Conservation (phyloP, 768 basidiomycete genomes). For the Lepiota brunneoincarnata region DNA sequence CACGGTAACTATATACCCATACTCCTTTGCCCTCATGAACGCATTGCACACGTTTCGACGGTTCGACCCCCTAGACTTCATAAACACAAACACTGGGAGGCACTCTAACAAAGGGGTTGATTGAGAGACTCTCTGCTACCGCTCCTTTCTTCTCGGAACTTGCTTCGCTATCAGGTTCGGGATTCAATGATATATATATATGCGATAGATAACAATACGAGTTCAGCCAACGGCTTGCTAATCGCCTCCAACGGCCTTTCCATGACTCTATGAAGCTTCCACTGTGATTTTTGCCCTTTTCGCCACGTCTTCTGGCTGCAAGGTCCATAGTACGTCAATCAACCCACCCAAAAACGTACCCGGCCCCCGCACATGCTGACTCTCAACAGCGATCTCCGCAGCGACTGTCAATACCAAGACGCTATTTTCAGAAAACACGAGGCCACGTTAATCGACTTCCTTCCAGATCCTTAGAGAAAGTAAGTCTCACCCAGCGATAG, state of each 20-base stretch:
- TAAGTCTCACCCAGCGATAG: constrained; percentile 70
- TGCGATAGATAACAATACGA: too few species aligned
- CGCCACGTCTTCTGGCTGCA: constrained; percentile 30
- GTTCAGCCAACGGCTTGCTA: too few species aligned
- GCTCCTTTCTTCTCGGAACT: background rate
- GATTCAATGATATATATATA: too few species aligned
- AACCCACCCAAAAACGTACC: constrained; percentile 65
- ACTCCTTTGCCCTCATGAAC: too few species aligned
- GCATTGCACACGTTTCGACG: too few species aligned
- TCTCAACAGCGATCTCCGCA: constrained; percentile 53
- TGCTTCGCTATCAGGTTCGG: background rate
- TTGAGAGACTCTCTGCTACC: background rate
- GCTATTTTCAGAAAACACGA: constrained; percentile 26
- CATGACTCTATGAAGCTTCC: constrained; percentile 14
- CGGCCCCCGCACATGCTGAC: constrained; percentile 51
- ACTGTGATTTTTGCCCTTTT: constrained; percentile 28
- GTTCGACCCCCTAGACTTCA: too few species aligned
- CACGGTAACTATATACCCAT: too few species aligned
- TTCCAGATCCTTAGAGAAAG: background rate
- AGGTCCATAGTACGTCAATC: constrained; percentile 52
- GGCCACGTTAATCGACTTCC: constrained; percentile 10
- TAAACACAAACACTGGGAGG: too few species aligned
- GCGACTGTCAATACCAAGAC: constrained; percentile 60
- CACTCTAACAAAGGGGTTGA: too few species aligned
- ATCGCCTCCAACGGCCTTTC: background rate